Conservation (phyloP, 2,329 filamentous ascomycete genomes). For the Pseudocercospora vitis region DNA sequence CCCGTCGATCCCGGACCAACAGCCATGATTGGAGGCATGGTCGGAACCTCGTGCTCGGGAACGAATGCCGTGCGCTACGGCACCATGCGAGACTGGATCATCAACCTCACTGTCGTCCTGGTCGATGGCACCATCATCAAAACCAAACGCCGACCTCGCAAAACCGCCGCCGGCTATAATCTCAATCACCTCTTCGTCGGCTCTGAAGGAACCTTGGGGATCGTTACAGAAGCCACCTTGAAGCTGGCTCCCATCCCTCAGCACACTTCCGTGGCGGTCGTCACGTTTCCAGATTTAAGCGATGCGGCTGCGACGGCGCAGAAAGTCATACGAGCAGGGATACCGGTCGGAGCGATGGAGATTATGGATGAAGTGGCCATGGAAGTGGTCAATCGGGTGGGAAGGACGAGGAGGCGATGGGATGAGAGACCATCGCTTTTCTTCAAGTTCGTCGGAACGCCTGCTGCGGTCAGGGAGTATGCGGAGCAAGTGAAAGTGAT, state of each 20-base stretch:
- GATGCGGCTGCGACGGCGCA: conserved; percentile 73
- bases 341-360: conserved; percentile 75
- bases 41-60: conserved; percentile 71
- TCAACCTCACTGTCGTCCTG: conserved; percentile 76
- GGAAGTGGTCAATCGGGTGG: conserved; percentile 73
- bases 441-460: conserved; percentile 80
- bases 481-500: conserved; percentile 68
- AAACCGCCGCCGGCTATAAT: conserved; percentile 80
- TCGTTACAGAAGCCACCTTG: conserved; percentile 78
- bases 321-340: conserved; percentile 70
- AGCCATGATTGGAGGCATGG: conserved; percentile 78
- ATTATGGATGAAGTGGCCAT: conserved; percentile 88
- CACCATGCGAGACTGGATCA: conserved; percentile 85
- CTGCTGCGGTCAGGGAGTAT: conserved; percentile 72
- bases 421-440: conserved; percentile 74
- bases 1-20: conserved; percentile 79
- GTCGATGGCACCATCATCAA: conserved; percentile 77
- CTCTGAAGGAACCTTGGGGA: conserved; percentile 75
- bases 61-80: conserved; percentile 72
- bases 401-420: conserved; percentile 69
- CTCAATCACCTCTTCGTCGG: conserved; percentile 76
- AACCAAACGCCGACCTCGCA: conserved; percentile 70
- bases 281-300: conserved; percentile 74
- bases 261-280: conserved; percentile 73
- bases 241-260: conserved; percentile 75